Evolutionary conservation across 177 flowering plant genomes (phyloP).

Genomic region (Telopea speciosissima): DNA sequence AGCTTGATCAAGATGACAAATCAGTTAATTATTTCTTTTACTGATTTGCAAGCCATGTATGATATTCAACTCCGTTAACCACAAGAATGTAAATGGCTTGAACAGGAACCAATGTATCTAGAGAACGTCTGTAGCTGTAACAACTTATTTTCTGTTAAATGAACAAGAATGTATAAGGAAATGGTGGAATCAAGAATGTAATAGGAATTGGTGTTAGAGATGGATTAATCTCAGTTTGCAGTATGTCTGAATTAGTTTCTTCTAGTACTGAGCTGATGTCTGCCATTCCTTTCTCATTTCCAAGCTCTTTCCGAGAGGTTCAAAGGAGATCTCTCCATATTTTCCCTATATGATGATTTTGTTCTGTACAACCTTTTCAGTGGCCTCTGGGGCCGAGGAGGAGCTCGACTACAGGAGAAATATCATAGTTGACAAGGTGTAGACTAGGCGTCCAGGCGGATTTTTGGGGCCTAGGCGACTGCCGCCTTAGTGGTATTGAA

Average conservation of each 20-base stretch:
- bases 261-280: conserved; percentile 9
- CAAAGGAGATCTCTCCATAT: conserved; percentile 27
- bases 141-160: too few relatives aligned
- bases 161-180: too few relatives aligned
- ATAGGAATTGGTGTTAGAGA: not conserved
- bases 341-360: conserved; percentile 8
- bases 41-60: too few relatives aligned
- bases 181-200: not conserved
- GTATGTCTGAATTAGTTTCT: not conserved
- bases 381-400: conserved; percentile 6
- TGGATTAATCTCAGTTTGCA: too few relatives aligned
- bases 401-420: too few relatives aligned
- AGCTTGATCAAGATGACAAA: too few relatives aligned
- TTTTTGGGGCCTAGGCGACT: too few relatives aligned
- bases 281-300: conserved; percentile 3
- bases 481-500: too few relatives aligned
- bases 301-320: conserved; percentile 24
- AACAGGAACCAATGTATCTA: not conserved
- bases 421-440: too few relatives aligned
- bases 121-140: too few relatives aligned
- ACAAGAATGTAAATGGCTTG: not conserved
- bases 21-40: too few relatives aligned
- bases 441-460: too few relatives aligned
- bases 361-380: conserved; percentile 8
- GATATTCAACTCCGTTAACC: not conserved